These are phyloP conservation scores for Smittium mucronatum DNA, from an alignment of 371 early-diverging fungal species.

Conservation along the genomic window DNA sequence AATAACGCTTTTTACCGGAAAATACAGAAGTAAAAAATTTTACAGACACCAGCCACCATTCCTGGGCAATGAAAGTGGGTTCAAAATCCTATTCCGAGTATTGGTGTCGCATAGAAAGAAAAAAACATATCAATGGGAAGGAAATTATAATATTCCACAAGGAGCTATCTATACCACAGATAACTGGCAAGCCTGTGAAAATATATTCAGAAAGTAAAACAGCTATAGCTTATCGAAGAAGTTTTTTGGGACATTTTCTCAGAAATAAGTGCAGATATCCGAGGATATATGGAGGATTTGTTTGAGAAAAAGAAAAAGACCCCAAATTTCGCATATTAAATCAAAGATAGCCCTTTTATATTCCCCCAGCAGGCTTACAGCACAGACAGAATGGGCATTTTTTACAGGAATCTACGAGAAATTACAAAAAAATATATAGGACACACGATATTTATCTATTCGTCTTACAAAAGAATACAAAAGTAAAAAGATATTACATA, in stretches of 20 bases:
- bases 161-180: not conserved
- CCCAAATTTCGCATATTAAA: no score
- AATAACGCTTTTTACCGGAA: not conserved
- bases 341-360: no score
- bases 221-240: not conserved
- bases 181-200: not conserved
- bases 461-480: no score
- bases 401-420: no score
- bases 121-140: not conserved
- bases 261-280: not conserved
- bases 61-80: not conserved
- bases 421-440: no score
- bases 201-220: not conserved
- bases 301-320: not conserved
- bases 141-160: not conserved
- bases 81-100: not conserved
- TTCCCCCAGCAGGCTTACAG: no score
- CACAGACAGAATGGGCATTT: no score
- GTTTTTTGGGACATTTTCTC: not conserved
- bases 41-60: not conserved
- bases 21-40: not conserved
- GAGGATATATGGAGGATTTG: not conserved
- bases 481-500: no score
- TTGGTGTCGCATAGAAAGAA: not conserved
- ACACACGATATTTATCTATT: no score